Base-by-base conservation (phyloP, 768 basidiomycete species). In the Agaricus blazei region DNA sequence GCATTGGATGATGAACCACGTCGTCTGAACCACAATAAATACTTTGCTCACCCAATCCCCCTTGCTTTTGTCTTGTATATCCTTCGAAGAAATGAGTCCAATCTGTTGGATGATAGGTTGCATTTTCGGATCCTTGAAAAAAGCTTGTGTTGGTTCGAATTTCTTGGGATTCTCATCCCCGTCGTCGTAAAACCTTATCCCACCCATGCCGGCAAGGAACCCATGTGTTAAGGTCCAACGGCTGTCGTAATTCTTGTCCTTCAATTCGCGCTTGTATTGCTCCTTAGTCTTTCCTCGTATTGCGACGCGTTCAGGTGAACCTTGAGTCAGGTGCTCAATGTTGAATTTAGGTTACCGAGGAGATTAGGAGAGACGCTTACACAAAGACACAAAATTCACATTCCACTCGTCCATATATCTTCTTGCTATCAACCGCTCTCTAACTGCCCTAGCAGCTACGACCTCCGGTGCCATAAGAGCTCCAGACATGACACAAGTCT, bases 1-100 rank as follows among this genome's bases (percentile, higher is more conserved):
- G 28, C 57, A 52, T 19, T 58, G 51, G 14, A 34, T 12, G 7
- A 43, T 8, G 26, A 58, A 58, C 57, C 52, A 58, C 2, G 40
- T 38, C 3, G 46, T 52, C 23, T 58, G 57, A 12, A 53, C 2
- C 2, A 50, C 12, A 2, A 58, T 42, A n/a, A 53, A 6, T 9
- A 42, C 6, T 36, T 54, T 58, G 5, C 37, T 12, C 9, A 58
- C 23, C 9, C n/a, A 19, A 24, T 58, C 52, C 0, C 51, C 47
- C 43, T 58, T 58, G 41, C 57, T 58, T 26, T 44, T 47, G 29
- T 58, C 57, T 14, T 7, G 4, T 8, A 57, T 46, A 2, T 50
- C 49, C 1, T 45, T 34, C 11, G 47, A 44, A 9, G 44, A 36
- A 15, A 51, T n/a, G 19, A 31, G 31, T 4, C 31, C 31, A 31